Evolutionary conservation across 108 stramenopile species (phyloP).

Genomic region (Mediolabrus comicus): DNA sequence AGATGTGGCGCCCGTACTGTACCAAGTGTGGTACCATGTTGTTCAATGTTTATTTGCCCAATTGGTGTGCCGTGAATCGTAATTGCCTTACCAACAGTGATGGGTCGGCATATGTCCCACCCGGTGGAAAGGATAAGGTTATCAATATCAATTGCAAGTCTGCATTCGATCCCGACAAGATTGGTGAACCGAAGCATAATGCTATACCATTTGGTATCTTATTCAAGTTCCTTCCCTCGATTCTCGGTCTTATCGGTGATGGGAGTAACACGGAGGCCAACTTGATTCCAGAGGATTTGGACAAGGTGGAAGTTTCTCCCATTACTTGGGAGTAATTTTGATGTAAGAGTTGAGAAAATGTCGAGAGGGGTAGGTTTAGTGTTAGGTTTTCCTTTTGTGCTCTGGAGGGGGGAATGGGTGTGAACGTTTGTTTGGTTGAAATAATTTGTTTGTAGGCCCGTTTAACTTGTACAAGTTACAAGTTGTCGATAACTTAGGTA

Average conservation of each 20-base stretch:
- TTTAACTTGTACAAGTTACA: too few relatives aligned
- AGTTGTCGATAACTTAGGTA: too few relatives aligned
- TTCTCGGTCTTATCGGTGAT: slow-evolving; percentile 8
- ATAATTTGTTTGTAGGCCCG: too few relatives aligned
- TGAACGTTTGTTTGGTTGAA: too few relatives aligned
- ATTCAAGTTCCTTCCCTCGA: slow-evolving; percentile 20
- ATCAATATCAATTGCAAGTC: slow-evolving; percentile 19
- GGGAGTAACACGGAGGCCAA: slow-evolving; percentile 9
- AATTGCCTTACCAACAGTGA: slow-evolving; percentile 16
- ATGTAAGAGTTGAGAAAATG: background rate
- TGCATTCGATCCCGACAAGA: slow-evolving; percentile 23
- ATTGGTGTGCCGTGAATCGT: slow-evolving; percentile 36
- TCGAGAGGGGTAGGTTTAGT: background rate
- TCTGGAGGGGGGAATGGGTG: too few relatives aligned
- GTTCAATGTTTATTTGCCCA: slow-evolving; percentile 19
- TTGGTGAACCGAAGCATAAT: slow-evolving; percentile 13
- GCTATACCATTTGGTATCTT: slow-evolving; percentile 18
- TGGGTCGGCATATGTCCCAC: slow-evolving; percentile 7
- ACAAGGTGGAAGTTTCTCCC: slow-evolving; percentile 13
- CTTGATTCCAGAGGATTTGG: slow-evolving; percentile 10
- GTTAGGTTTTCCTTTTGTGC: too few relatives aligned
- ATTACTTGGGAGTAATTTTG: slow-evolving; percentile 12
- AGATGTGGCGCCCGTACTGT: slow-evolving; percentile 19
- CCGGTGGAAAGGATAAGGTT: background rate
- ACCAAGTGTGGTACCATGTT: slow-evolving; percentile 24